Conservation (phyloP, 2,329 filamentous ascomycete species). For the Phaeosphaeriaceae sp. region DNA sequence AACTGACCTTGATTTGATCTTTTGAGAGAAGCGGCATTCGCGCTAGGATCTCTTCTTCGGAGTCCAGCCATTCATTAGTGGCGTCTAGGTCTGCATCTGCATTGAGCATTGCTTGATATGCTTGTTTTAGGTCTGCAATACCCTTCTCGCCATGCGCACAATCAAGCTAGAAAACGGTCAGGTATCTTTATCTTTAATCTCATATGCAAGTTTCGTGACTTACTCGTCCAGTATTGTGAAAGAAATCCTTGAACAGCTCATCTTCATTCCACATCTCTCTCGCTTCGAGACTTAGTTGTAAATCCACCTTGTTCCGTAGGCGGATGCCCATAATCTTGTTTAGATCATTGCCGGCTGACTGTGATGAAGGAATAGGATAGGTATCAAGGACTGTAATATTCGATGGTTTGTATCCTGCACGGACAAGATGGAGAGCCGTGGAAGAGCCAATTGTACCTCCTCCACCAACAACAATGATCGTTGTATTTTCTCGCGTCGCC, state of each 20-base stretch:
- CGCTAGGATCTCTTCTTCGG: constrained; percentile 52
- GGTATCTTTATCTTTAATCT: not conserved
- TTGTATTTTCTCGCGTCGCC: constrained; percentile 24
- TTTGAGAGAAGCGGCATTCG: constrained; percentile 50
- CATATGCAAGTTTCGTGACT: not conserved
- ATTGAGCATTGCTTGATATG: constrained; percentile 48
- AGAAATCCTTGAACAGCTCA: constrained; percentile 54
- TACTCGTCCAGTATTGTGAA: constrained; percentile 54
- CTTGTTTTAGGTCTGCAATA: constrained; percentile 39
- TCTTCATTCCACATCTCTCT: constrained; percentile 54
- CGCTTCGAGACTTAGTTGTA: constrained; percentile 40
- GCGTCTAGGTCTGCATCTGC: constrained; percentile 43
- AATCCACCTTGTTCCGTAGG: constrained; percentile 50
- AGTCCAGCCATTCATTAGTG: constrained; percentile 53
- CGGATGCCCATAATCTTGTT: constrained; percentile 56
- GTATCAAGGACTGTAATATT: constrained; percentile 58
- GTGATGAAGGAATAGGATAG: constrained; percentile 54
- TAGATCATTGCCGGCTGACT: constrained; percentile 59
- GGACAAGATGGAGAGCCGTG: constrained; percentile 60
- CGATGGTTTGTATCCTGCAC: constrained; percentile 54
- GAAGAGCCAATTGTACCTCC: constrained; percentile 61
- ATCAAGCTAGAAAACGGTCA: constrained; percentile 30
- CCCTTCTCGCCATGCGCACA: constrained; percentile 48
- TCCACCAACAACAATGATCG: constrained; percentile 54
- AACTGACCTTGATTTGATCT: constrained; percentile 49